A percentile compares a stretch with the other conserved stretches of the same genome.
Conservation (phyloP, 768 basidiomycete genomes). For the Stropharia rugosoannulata region DNA sequence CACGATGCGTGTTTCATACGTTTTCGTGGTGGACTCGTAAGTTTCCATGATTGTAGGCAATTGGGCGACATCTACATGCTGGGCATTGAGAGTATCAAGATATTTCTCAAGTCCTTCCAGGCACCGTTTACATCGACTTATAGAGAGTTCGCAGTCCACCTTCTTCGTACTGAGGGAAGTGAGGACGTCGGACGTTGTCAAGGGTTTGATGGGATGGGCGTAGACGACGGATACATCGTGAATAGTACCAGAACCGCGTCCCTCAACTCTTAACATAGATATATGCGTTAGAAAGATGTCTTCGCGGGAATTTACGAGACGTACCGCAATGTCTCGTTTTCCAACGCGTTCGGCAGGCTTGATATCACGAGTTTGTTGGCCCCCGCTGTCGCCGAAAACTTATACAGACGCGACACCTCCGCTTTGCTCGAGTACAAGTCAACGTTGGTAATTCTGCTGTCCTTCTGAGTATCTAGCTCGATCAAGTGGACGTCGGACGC, state of each 20-base stretch:
- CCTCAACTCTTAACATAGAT: constrained; percentile 35
- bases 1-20: constrained; percentile 26
- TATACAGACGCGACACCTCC: constrained; percentile 35
- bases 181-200: constrained; percentile 26
- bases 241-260: constrained; percentile 40
- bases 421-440: constrained; percentile 35
- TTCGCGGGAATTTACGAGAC: not conserved
- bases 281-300: not conserved
- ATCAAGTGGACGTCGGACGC: not conserved
- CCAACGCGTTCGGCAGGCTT: constrained; percentile 34
- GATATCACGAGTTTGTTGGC: constrained; percentile 37
- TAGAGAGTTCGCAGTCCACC: constrained; percentile 21
- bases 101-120: constrained; percentile 30
- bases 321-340: constrained; percentile 38
- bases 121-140: constrained; percentile 27
- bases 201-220: constrained; percentile 10
- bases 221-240: constrained; percentile 39
- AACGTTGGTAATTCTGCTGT: constrained; percentile 33
- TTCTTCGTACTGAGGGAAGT: constrained; percentile 22
- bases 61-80: constrained; percentile 26
- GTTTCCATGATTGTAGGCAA: constrained; percentile 26
- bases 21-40: constrained; percentile 27
- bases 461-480: constrained; percentile 20
- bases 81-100: constrained; percentile 27
- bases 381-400: constrained; percentile 31